A percentile compares a stretch with the other conserved stretches of the same genome.
phyloP scores from a whole-genome alignment of 148 eudicot genomes.

The Gaultheria prostrata region DNA sequence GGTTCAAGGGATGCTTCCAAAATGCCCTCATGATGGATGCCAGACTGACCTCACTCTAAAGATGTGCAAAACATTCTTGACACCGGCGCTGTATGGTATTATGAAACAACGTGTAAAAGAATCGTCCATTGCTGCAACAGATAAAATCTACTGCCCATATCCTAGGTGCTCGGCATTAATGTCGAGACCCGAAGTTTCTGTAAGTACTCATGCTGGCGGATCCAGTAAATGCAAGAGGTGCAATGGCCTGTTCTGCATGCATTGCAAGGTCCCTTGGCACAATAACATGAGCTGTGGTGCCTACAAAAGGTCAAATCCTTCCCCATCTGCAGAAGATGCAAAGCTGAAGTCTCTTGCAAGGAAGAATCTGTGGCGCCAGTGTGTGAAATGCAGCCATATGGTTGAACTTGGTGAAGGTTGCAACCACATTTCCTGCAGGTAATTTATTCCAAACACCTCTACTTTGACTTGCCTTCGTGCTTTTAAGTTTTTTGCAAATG shows the following conservation, averaged over 20 bases:
- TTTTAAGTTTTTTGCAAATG: neutral
- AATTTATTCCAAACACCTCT: conserved; percentile 13
- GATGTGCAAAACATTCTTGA: conserved; percentile 53
- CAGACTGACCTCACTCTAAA: conserved; percentile 36
- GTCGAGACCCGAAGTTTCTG: conserved; percentile 44
- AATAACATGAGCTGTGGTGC: conserved; percentile 35
- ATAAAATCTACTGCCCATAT: conserved; percentile 69
- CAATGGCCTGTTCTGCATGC: conserved; percentile 41
- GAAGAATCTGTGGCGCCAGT: conserved; percentile 65
- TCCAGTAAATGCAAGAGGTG: conserved; percentile 50
- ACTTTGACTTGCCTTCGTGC: neutral
- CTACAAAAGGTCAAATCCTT: conserved; percentile 44
- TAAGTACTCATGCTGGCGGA: conserved; percentile 22
- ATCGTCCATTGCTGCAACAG: conserved; percentile 62
- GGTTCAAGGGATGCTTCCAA: conserved; percentile 52
- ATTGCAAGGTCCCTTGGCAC: conserved; percentile 83
- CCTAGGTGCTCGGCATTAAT: conserved; percentile 74
- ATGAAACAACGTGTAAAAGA: conserved; percentile 54
- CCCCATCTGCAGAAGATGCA: conserved; percentile 40
- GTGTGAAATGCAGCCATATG: conserved; percentile 74
- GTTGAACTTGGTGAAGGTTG: conserved; percentile 73
- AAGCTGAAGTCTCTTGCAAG: conserved; percentile 58
- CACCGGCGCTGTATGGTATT: conserved; percentile 43
- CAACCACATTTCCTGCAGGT: conserved; percentile 90
- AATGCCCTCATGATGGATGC: conserved; percentile 71